Evolutionary conservation across 2,329 filamentous ascomycete genomes (phyloP), one percentile per base, ranked within the genome.

Genomic region (Chalara sp.): DNA sequence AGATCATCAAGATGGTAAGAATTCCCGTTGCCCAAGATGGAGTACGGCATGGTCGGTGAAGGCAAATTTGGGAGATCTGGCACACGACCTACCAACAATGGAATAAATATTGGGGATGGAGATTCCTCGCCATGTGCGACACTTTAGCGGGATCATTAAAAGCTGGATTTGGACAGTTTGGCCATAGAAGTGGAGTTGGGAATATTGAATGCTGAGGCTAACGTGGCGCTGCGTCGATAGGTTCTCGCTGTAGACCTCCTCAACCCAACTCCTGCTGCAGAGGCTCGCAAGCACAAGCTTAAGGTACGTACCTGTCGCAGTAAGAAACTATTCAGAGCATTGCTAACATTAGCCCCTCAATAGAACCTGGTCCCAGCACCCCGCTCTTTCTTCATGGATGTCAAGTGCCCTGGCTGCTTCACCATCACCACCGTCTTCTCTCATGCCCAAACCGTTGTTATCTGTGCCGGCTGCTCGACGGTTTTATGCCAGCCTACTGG

Each of bases 351-450:
- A 51, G 21, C 21, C 29, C 31, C 41, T 32, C 43, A 49, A 57
- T 64, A 95, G 90, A 90, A 83, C 65, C 88, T 99, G 68, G 93
- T 99, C 72, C 93, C 93, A 69, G 86, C 83, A 63, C 93, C 93
- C 69, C 89, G 93, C 75, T 97, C 92, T 65, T 99, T 97, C 88
- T 99, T 99, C 89, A 99, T 99, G 93, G 93, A 99, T 74, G 93
- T 99, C 82, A 99, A 99, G 87, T 99, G 93, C 88, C 93, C 93
- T 74, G 93, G 93, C 70, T 99, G 93, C 89, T 99, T 97, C 87
- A 96, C 91, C 76, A 99, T 99, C 84, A 99, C 93, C 76, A 99
- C 93, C 75, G 93, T 99, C 78, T 99, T 97, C 89, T 97, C 92
- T 61, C 93, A 99, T 84, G 93, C 93, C 76, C 93, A 99, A 84